Evolutionary conservation across 2,329 filamentous ascomycete species (phyloP).

Genomic region (Aspergillus aculeatus): DNA sequence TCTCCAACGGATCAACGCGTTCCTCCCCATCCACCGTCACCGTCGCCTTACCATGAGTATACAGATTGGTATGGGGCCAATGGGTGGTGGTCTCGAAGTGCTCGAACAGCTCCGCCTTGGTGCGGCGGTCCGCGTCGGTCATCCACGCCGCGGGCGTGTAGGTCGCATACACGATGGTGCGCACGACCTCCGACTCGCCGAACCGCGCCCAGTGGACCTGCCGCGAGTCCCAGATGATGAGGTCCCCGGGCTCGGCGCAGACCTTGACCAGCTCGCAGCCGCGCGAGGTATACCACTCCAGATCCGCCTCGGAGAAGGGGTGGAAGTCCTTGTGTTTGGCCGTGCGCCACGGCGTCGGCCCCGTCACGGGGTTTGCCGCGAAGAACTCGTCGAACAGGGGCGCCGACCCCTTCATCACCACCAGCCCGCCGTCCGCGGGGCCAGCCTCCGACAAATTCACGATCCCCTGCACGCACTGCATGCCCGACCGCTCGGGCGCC

Average conservation of each 20-base stretch:
- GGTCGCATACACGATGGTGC: constrained; percentile 1
- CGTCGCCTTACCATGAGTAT: constrained; percentile 1
- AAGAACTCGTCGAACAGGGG: constrained; percentile 1
- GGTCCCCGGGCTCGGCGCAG: constrained; percentile 1
- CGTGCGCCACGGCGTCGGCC: constrained; percentile 2
- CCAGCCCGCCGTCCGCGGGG: background rate
- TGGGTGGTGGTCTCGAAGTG: background rate
- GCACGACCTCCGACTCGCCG: constrained; percentile 1
- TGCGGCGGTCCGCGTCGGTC: background rate
- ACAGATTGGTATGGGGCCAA: constrained; percentile 4
- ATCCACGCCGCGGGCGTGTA: constrained; percentile 4
- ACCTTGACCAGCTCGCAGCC: constrained; percentile 5
- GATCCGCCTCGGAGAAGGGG: background rate
- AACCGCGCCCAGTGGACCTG: constrained; percentile 6
- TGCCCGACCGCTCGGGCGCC: background rate
- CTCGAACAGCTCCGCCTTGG: constrained; percentile 2
- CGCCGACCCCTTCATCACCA: background rate
- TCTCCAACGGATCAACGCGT: background rate
- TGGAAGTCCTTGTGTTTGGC: constrained; percentile 7
- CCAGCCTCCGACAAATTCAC: background rate
- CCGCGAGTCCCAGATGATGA: constrained; percentile 6
- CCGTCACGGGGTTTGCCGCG: constrained; percentile 1
- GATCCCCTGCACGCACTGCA: constrained; percentile 1
- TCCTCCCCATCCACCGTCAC: constrained; percentile 1
- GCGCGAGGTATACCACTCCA: background rate